Evolutionary conservation across 352 stramenopile species (phyloP).

Genomic region (Phytophthora citricola): DNA sequence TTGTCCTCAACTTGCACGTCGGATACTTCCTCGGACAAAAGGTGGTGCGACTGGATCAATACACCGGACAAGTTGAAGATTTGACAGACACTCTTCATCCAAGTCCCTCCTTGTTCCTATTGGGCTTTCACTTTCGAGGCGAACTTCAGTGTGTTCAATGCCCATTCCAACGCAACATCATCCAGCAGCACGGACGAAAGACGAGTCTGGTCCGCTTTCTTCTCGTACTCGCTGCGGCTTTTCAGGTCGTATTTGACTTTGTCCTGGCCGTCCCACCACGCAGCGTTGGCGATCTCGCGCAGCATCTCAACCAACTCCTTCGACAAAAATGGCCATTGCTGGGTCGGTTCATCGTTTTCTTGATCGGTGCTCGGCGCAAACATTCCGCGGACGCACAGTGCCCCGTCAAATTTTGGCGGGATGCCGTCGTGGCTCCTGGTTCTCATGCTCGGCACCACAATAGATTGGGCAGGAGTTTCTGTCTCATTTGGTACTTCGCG

Average conservation of each 20-base stretch:
- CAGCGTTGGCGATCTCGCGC: not conserved
- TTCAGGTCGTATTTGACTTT: slow-evolving; percentile 4
- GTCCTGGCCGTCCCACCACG: not conserved
- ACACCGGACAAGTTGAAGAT: slow-evolving; percentile 78
- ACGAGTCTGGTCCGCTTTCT: not conserved
- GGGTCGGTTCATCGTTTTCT: not conserved
- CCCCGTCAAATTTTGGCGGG: not conserved
- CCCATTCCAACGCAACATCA: not conserved
- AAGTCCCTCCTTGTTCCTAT: no score
- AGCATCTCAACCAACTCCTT: not conserved
- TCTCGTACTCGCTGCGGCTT: not conserved
- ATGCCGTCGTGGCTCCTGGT: not conserved
- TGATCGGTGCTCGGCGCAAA: not conserved
- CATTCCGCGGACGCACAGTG: slow-evolving; percentile 4
- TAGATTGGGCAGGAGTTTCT: not conserved
- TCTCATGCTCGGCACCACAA: not conserved
- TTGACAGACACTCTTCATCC: slow-evolving; percentile 28
- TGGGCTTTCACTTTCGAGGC: no score
- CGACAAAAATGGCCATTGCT: not conserved
- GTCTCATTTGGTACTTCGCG: not conserved
- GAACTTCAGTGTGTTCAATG: not conserved
- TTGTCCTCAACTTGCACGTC: slow-evolving; percentile 75
- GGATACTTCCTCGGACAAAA: slow-evolving; percentile 54
- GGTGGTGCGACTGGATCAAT: slow-evolving; percentile 50
- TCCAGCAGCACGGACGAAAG: not conserved